Evolutionary conservation across 1,284 basidiomycete genomes (phyloP).

Genomic region (Cutaneotrichosporon sp.): DNA sequence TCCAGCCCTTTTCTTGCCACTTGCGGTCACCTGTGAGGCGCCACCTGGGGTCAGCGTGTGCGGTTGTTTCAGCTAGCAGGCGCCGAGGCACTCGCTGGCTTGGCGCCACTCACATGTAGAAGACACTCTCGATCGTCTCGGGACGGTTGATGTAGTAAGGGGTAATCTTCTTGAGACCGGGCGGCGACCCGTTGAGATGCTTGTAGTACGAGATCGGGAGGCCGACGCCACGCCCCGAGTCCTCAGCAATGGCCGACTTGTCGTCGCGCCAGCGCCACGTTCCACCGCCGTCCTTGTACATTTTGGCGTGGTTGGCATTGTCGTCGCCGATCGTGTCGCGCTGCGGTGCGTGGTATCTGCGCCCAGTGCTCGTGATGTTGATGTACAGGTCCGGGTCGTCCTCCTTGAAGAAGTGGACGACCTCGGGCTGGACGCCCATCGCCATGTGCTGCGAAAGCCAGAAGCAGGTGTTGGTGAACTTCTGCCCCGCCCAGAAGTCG

Average conservation of each 20-base stretch:
- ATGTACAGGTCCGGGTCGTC: slow-evolving; percentile 35
- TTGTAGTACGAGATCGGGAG: slow-evolving; percentile 41
- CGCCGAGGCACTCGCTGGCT: too few relatives aligned
- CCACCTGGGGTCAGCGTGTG: slow-evolving; percentile 54
- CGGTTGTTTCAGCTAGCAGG: too few relatives aligned
- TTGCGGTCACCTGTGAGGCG: slow-evolving; percentile 59
- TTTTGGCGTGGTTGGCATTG: slow-evolving; percentile 25
- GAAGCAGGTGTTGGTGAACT: slow-evolving; percentile 58
- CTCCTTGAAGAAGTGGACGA: slow-evolving; percentile 44
- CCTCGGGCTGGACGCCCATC: slow-evolving; percentile 55
- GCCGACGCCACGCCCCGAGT: slow-evolving; percentile 28
- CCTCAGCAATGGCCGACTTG: slow-evolving; percentile 22
- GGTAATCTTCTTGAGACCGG: slow-evolving; percentile 38
- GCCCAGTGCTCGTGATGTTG: slow-evolving; percentile 32
- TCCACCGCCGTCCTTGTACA: slow-evolving; percentile 30
- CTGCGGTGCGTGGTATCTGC: slow-evolving; percentile 27
- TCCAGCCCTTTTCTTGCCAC: slow-evolving; percentile 63
- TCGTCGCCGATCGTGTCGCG: slow-evolving; percentile 13
- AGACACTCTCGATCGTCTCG: slow-evolving; percentile 61
- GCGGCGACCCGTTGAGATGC: slow-evolving; percentile 42
- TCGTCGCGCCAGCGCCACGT: slow-evolving; percentile 36
- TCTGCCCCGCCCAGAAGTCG: slow-evolving; percentile 54
- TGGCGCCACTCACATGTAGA: slow-evolving; percentile 50
- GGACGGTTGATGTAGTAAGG: slow-evolving; percentile 55
- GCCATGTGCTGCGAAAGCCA: slow-evolving; percentile 55